Base-by-base conservation (phyloP, 192 early-diverging fungal genomes). In the Backusella parvicylindrica region DNA sequence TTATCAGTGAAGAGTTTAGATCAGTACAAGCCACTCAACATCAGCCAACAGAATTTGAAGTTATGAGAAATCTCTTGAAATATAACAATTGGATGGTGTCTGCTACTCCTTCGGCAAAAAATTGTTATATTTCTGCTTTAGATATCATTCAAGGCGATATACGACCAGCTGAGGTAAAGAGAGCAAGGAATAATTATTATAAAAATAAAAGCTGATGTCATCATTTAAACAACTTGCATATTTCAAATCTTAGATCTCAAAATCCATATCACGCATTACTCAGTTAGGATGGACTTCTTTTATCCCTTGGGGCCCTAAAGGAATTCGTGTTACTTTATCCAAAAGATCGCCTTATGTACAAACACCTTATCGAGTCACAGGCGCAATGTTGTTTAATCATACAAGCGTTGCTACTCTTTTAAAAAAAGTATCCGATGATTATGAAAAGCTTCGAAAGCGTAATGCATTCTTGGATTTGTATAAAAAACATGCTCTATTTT, bases 81-180 rank as follows among this genome's bases (percentile, higher is more conserved):
- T 91, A 95, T 21, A 97, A 99, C 79, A 99, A 98, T 85, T 89
- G 91, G 71, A 97, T 99, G 95, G 96, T 99, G 1, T 98, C 97
- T 43, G 98, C 93, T 0, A 91, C 84, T 56, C 90, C 95, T 21
- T 89, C 93, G 6, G 97, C 98, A 81, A 89, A 91, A 74, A 94
- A 89, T 81, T 99, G 98, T 84, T 99, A 98, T 82, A 93, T 99
- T 35, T 97, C 96, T 15, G 93, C 98, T 33, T 86, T 99, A 41
- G 97, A 99, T 87, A 98, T 99, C 70, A 98, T 99, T 80, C 98
- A 99, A 83, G 97, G 97, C 21, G 98, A 99, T 71, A 95, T 91
- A 3, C 96, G 98, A 79, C 96, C 98, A 13, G 97, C 97, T 1
- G 98, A 96, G 77, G 95, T 96, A 80, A 80, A 80, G 69, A n/a